phyloP scores from a whole-genome alignment of 2,329 filamentous ascomycete genomes.

The Pseudogymnoascus pannorum region DNA sequence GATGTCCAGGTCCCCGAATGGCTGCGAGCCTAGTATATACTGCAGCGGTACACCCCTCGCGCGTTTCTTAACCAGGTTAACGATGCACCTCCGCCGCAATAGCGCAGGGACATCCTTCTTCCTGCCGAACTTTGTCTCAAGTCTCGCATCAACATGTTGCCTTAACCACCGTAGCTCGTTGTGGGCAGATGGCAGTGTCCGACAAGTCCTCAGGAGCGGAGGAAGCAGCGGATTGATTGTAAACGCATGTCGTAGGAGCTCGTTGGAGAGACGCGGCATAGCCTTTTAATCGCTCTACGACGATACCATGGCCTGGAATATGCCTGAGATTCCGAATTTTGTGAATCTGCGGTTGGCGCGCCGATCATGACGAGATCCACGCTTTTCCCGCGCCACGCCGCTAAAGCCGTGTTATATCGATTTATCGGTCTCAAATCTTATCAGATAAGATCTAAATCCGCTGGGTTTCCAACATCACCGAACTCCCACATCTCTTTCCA shows the following conservation, averaged over 20 bases:
- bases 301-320: neutral
- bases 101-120: conserved; percentile 14
- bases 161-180: conserved; percentile 69
- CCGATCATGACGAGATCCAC: neutral
- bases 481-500: neutral
- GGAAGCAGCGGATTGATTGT: conserved; percentile 49
- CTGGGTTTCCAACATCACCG: neutral
- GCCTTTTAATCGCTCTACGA: neutral
- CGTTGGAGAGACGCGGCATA: conserved; percentile 59
- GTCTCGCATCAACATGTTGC: conserved; percentile 42
- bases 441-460: conserved; percentile 2
- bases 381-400: neutral
- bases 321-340: neutral
- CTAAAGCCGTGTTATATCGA: neutral
- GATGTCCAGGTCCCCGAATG: conserved; percentile 78
- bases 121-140: conserved; percentile 14
- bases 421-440: neutral
- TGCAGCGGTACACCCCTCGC: conserved; percentile 69
- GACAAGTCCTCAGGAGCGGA: conserved; percentile 55
- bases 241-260: conserved; percentile 47
- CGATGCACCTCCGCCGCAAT: conserved; percentile 21
- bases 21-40: conserved; percentile 82
- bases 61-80: conserved; percentile 41
- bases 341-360: neutral
- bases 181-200: conserved; percentile 53